phyloP scores from a whole-genome alignment of 805 yeast species.

The Komagataella ulmi region DNA sequence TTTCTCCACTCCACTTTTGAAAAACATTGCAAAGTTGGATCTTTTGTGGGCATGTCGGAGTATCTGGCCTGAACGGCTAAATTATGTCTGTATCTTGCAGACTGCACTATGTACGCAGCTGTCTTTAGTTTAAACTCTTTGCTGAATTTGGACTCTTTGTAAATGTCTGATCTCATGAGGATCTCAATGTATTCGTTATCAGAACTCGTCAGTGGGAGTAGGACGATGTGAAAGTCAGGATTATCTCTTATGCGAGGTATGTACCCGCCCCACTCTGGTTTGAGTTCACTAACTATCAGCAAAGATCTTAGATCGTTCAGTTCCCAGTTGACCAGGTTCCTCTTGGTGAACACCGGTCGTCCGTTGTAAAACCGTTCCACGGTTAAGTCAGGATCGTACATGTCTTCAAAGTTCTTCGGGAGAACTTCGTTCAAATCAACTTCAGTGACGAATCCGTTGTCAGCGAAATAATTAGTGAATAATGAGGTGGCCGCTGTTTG shows the following conservation, averaged over 20 bases:
- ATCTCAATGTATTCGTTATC: constrained; percentile 34
- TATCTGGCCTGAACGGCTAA: constrained; percentile 12
- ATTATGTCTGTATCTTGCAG: constrained; percentile 38
- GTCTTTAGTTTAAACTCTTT: constrained; percentile 38
- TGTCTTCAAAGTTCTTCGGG: constrained; percentile 37
- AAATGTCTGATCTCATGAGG: constrained; percentile 47
- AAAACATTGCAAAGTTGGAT: constrained; percentile 7
- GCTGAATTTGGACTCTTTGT: constrained; percentile 48
- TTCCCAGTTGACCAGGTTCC: constrained; percentile 59
- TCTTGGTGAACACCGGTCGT: constrained; percentile 47
- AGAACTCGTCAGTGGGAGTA: constrained; percentile 35
- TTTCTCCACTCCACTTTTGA: constrained; percentile 50
- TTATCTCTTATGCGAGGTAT: constrained; percentile 15
- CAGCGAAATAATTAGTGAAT: neutral
- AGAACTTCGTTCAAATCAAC: constrained; percentile 31
- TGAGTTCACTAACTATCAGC: constrained; percentile 34
- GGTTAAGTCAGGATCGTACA: constrained; percentile 43
- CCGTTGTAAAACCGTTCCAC: constrained; percentile 36
- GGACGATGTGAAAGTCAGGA: neutral
- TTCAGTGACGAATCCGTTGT: constrained; percentile 3
- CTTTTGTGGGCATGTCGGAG: constrained; percentile 8
- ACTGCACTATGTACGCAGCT: constrained; percentile 46
- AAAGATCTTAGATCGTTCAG: constrained; percentile 56
- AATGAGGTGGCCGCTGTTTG: neutral
- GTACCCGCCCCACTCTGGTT: constrained; percentile 42